These are phyloP conservation scores for Acacia pycnantha DNA, from an alignment of 331 rosid species.

Conservation along the genomic window DNA sequence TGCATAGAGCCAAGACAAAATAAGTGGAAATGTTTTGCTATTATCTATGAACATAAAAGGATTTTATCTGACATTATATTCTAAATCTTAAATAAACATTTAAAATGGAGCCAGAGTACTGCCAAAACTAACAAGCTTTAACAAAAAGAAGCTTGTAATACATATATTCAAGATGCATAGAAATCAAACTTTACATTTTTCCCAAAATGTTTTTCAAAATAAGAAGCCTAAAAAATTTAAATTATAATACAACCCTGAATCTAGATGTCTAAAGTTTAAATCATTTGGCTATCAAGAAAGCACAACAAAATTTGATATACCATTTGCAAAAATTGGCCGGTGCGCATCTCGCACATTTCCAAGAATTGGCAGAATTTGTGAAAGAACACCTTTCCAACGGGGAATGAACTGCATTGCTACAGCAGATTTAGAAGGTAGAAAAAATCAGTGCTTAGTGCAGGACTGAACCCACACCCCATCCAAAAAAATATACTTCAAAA, in stretches of 20 bases:
- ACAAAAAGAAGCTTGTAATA: constrained; percentile 22
- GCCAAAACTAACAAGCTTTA: constrained; percentile 14
- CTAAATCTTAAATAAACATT: constrained; percentile 13
- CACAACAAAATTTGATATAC: constrained; percentile 45
- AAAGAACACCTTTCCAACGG: constrained; percentile 87
- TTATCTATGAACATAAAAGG: constrained; percentile 12
- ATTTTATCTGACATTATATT: constrained; percentile 17
- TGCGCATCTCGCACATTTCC: constrained; percentile 91
- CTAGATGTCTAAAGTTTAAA: constrained; percentile 14
- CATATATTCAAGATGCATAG: too few species aligned
- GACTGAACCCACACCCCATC: not conserved
- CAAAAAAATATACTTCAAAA: not conserved
- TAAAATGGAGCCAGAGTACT: not conserved
- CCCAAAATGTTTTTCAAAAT: not conserved
- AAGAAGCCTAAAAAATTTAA: not conserved
- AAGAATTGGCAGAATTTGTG: constrained; percentile 89
- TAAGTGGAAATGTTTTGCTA: not conserved
- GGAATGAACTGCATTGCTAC: constrained; percentile 91
- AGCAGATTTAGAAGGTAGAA: constrained; percentile 29
- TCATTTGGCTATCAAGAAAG: constrained; percentile 24
- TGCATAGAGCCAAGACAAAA: not conserved
- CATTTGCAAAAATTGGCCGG: constrained; percentile 90
- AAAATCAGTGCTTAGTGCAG: not conserved
- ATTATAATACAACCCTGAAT: not conserved
- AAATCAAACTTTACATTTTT: too few species aligned